Conservation (phyloP, 2,329 filamentous ascomycete species). For the Paramyrothecium roridum region DNA sequence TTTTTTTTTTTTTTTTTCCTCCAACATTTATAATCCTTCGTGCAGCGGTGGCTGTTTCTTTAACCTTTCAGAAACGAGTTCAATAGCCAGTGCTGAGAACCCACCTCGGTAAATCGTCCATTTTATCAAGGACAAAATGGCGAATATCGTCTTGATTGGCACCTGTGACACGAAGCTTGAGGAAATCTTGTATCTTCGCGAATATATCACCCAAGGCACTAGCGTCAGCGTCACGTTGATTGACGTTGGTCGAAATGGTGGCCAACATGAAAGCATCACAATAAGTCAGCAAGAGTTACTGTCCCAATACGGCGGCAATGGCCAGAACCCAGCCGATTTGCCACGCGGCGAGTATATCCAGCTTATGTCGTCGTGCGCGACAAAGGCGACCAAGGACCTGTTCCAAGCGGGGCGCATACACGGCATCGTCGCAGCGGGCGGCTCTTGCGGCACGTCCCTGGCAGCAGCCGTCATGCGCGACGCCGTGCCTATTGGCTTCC, state of each 20-base stretch:
- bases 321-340: slow-evolving; percentile 31
- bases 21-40: too few species aligned
- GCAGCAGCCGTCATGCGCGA: slow-evolving; percentile 58
- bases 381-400: slow-evolving; percentile 35
- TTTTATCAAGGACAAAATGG: slow-evolving; percentile 12
- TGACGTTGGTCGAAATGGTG: slow-evolving; percentile 44
- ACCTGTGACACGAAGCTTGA: slow-evolving; percentile 64
- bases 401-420: slow-evolving; percentile 38
- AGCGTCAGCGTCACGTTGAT: slow-evolving; percentile 19
- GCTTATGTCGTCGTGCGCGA: slow-evolving; percentile 48
- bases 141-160: slow-evolving; percentile 52
- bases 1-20: too few species aligned
- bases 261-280: slow-evolving; percentile 41
- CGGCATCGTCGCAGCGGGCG: slow-evolving; percentile 58
- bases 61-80: too few species aligned
- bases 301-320: slow-evolving; percentile 22
- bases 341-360: slow-evolving; percentile 54
- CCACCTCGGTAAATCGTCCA: too few species aligned
- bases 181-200: slow-evolving; percentile 53
- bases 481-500: slow-evolving; percentile 61
- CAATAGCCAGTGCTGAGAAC: too few species aligned
- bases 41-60: too few species aligned
- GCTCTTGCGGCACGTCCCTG: slow-evolving; percentile 61
- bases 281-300: slow-evolving; percentile 42
- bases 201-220: slow-evolving; percentile 33